These are phyloP conservation scores for Pleurotus tuber-regium DNA, from an alignment of 768 basidiomycete genomes.

Conservation along the genomic window DNA sequence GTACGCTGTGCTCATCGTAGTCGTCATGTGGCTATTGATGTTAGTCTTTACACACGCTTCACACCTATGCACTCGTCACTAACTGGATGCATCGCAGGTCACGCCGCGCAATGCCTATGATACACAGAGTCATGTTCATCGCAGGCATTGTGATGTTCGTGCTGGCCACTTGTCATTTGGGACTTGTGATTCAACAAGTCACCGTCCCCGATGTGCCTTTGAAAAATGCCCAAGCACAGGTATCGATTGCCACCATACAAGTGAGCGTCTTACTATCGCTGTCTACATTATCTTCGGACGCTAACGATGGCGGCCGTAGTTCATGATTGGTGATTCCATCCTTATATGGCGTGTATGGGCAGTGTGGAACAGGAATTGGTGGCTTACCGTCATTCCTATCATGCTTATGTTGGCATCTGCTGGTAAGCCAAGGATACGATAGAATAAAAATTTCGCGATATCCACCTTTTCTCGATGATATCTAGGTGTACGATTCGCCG, in stretches of 20 bases:
- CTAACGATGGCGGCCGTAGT: background rate
- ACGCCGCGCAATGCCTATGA: slow-evolving; percentile 4
- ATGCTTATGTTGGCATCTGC: slow-evolving; percentile 4
- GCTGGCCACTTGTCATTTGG: slow-evolving; percentile 3
- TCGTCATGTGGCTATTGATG: slow-evolving; percentile 7
- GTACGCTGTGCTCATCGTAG: slow-evolving; percentile 6
- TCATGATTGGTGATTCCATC: slow-evolving; percentile 5
- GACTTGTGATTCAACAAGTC: slow-evolving; percentile 9
- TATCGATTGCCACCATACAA: slow-evolving; percentile 7
- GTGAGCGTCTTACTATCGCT: background rate
- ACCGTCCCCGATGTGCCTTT: slow-evolving; percentile 4
- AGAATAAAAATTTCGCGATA: background rate
- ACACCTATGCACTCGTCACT: background rate
- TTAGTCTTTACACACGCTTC: background rate
- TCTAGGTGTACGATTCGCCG: slow-evolving; percentile 1
- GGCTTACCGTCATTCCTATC: slow-evolving; percentile 3
- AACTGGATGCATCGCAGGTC: background rate
- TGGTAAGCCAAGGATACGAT: background rate
- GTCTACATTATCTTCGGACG: too few species aligned
- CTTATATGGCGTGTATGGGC: slow-evolving; percentile 9
- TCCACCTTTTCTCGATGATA: too few species aligned
- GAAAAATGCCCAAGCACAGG: slow-evolving; percentile 8
- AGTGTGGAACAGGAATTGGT: slow-evolving; percentile 8
- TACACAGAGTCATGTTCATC: slow-evolving; percentile 7
- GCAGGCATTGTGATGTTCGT: slow-evolving; percentile 10